Conservation (phyloP, 345 rosid genomes). For the Brassica cretica region DNA sequence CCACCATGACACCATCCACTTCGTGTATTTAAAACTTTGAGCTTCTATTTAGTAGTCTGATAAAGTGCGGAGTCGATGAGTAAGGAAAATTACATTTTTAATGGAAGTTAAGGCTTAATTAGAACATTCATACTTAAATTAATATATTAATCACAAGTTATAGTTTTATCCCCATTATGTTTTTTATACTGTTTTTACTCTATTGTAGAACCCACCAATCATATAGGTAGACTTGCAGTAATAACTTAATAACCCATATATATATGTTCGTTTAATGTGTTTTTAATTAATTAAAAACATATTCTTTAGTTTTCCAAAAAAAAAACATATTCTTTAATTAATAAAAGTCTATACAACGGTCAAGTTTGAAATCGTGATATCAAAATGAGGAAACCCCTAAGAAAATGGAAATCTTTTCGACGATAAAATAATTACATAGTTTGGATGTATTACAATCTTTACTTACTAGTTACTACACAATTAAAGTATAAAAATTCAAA, state of each 20-base stretch:
- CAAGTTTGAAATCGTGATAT: background rate
- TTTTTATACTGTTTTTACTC: background rate
- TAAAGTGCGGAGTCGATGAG: background rate
- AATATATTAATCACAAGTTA: background rate
- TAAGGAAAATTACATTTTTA: background rate
- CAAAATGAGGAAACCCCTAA: background rate
- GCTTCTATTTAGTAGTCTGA: background rate
- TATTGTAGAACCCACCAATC: background rate
- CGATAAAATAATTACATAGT: background rate
- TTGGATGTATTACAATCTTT: slow-evolving; percentile 25
- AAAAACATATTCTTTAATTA: background rate
- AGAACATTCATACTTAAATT: background rate
- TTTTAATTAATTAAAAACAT: no score
- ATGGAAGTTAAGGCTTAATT: background rate
- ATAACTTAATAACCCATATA: background rate
- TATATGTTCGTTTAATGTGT: background rate
- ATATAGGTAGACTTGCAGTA: background rate
- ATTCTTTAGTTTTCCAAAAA: no score
- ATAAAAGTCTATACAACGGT: slow-evolving; percentile 20
- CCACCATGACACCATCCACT: background rate
- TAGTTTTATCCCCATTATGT: background rate
- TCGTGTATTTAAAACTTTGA: background rate
- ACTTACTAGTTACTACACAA: slow-evolving; percentile 12
- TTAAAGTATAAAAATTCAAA: background rate
- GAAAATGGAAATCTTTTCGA: background rate